Conservation (phyloP, 331 rosid genomes). For the Arachis monticola region DNA sequence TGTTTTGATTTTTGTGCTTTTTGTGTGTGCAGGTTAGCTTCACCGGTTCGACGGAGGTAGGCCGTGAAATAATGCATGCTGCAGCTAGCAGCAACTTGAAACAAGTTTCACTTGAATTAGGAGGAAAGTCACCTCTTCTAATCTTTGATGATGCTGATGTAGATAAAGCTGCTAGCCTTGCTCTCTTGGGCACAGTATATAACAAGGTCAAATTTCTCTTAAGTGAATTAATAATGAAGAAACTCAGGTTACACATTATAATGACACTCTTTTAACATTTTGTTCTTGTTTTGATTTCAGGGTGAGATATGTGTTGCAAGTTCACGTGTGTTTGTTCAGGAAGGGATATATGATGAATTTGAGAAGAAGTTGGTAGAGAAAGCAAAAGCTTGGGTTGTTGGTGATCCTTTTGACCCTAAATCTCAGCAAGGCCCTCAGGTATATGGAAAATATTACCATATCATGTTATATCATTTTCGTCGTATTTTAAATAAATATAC, state of each 20-base stretch:
- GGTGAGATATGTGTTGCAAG: constrained; percentile 88
- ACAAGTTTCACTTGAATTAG: constrained; percentile 78
- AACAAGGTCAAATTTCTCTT: no score
- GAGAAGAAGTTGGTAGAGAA: constrained; percentile 65
- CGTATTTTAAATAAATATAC: no score
- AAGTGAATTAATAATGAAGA: no score
- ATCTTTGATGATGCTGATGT: constrained; percentile 38
- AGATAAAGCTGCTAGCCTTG: no score
- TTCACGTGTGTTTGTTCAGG: constrained; percentile 85
- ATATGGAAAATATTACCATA: no score
- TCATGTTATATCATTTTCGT: no score
- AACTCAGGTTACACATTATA: no score
- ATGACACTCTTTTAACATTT: no score
- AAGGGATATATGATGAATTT: constrained; percentile 79
- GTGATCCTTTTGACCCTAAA: constrained; percentile 91
- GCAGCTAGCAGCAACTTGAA: constrained; percentile 84
- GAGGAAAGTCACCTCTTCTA: constrained; percentile 83
- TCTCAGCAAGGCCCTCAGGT: constrained; percentile 91
- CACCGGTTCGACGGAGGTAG: constrained; percentile 81
- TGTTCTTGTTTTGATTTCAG: constrained; percentile 17
- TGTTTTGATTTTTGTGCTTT: no score
- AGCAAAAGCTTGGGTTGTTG: constrained; percentile 74
- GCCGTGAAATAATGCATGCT: constrained; percentile 73
- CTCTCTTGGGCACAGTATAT: no score
- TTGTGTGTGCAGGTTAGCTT: constrained; percentile 48